Evolutionary conservation across 805 yeast species (phyloP).

Genomic region (Cyberlindnera samutprakarnensis): DNA sequence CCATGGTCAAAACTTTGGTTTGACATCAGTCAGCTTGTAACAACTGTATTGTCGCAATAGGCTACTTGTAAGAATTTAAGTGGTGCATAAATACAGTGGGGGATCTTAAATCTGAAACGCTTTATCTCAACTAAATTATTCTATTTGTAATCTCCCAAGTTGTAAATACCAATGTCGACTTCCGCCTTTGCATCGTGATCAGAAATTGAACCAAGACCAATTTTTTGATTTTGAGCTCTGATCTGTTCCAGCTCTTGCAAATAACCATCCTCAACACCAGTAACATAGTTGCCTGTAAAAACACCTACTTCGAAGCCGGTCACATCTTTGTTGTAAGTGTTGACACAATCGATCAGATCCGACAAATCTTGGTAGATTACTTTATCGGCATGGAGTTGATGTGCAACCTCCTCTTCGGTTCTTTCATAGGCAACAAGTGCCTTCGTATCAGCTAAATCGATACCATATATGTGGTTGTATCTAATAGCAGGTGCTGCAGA

Average conservation of each 20-base stretch:
- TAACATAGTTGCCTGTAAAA: slow-evolving; percentile 87
- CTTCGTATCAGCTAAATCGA: slow-evolving; percentile 91
- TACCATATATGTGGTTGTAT: slow-evolving; percentile 93
- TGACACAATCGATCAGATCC: slow-evolving; percentile 79
- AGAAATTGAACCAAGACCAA: slow-evolving; percentile 37
- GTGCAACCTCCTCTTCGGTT: slow-evolving; percentile 66
- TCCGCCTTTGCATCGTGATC: slow-evolving; percentile 73
- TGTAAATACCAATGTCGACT: slow-evolving; percentile 55
- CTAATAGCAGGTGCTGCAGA: slow-evolving; percentile 98
- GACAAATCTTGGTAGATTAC: slow-evolving; percentile 83
- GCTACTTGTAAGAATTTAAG: not conserved
- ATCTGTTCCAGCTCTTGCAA: slow-evolving; percentile 74
- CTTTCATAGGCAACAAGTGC: slow-evolving; percentile 86
- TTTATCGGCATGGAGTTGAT: slow-evolving; percentile 79
- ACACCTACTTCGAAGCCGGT: slow-evolving; percentile 90
- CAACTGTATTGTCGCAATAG: not conserved
- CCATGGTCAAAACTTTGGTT: not conserved
- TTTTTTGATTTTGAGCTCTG: slow-evolving; percentile 67
- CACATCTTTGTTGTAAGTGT: slow-evolving; percentile 33
- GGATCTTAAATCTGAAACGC: not conserved
- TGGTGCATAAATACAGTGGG: not conserved
- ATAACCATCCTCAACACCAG: slow-evolving; percentile 87
- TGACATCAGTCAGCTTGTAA: not conserved
- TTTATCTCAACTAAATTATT: not conserved
- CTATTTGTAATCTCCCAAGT: slow-evolving; percentile 42